Conservation (phyloP, 305 asterid species). For the Euphrasia arctica region DNA sequence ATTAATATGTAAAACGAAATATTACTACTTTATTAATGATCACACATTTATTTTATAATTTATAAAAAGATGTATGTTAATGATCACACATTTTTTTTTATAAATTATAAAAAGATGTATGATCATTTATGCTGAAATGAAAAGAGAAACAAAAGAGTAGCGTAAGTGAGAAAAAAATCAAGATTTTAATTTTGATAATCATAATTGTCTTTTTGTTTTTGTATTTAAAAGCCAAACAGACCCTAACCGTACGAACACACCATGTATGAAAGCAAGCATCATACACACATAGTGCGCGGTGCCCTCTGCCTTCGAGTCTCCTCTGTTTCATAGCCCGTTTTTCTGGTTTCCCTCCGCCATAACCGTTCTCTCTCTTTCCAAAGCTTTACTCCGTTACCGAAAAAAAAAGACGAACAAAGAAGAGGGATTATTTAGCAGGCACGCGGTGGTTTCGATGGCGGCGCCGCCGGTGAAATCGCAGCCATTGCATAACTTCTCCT, state of each 20-base stretch:
- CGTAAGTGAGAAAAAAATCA: too few species aligned
- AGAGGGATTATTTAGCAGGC: conserved; percentile 8
- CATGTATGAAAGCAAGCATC: not conserved
- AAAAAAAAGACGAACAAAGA: not conserved
- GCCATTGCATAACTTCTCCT: conserved; percentile 75
- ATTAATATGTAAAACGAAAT: too few species aligned
- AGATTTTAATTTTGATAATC: too few species aligned
- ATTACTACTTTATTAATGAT: too few species aligned
- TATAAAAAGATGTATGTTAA: too few species aligned
- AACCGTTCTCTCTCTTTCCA: not conserved
- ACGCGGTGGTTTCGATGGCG: conserved; percentile 47
- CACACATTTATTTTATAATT: too few species aligned
- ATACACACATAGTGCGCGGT: conserved; percentile 27
- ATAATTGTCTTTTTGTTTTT: too few species aligned
- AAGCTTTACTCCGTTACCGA: not conserved
- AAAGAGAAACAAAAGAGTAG: too few species aligned
- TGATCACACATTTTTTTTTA: too few species aligned
- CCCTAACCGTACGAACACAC: not conserved
- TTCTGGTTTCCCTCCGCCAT: conserved; percentile 16
- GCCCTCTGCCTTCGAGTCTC: conserved; percentile 26
- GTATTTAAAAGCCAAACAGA: too few species aligned
- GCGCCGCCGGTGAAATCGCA: conserved; percentile 66
- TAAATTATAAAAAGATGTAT: too few species aligned
- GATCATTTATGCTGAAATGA: too few species aligned
- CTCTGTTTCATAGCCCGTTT: conserved; percentile 36